Base-by-base conservation (phyloP, 2,329 filamentous ascomycete genomes). In the Coniochaeta hoffmannii region DNA sequence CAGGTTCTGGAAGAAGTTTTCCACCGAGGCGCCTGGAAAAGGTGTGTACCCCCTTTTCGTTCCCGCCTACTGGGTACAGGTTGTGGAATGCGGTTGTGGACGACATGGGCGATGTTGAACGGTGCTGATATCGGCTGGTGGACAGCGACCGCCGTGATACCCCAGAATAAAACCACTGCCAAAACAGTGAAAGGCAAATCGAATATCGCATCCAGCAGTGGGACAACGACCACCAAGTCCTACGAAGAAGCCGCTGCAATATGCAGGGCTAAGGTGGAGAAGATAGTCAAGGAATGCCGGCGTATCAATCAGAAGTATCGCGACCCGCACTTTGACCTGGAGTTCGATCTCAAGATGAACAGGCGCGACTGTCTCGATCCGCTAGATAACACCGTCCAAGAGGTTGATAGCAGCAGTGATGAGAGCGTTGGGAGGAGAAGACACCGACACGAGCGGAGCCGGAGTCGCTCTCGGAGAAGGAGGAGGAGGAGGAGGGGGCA, bases 261-360 rank as follows among this genome's bases (percentile, higher is more conserved):
- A 56, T 95, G 90, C 70, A 77, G 75, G 54, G 80, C 79, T 55
- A 88, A 79, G 71, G 87, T 79, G 3, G 76, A 74, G 26, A 80
- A 82, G 66, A 85, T 86, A 57, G 76, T 82, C 51, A 75, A 76
- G 56, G 82, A 85, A 65, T 95, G 90, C 67, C 78, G 83, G 22
- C 80, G 88, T 9, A 76, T 90, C 56, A 96, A 96, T 69, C 87
- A 90, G 64, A 93, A 90, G 69, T 96, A 95, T 66, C 81, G 87
- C 15, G 90, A 95, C 65, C 82, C 86, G n/a, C 85, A 94, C 68
- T 96, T 96, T 66, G 88, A 96, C 66, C 83, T 96, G 53, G 90
- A 94, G 65, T 75, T 81, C 35, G 89, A 92, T 67, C 76, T 91
- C 59, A 88, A 89, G 70, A 74, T 75, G 35, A 71, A 73, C n/a